Conservation (phyloP, 179 eudicot genomes). For the Beta corolliflora region DNA sequence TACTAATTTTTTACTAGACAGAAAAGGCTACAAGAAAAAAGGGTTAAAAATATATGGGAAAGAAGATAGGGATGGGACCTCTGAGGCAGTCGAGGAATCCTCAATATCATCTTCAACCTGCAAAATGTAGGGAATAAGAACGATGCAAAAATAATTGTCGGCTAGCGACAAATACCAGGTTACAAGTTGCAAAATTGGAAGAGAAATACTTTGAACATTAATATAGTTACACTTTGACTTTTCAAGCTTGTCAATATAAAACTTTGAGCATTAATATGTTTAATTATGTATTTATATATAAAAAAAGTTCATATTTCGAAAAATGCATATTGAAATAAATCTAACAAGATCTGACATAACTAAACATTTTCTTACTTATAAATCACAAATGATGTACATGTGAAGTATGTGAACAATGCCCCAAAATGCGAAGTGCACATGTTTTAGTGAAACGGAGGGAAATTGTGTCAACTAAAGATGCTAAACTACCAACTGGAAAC, state of each 20-base stretch:
- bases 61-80: slow-evolving; percentile 39
- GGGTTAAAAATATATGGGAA: neutral
- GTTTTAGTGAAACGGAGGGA: no score
- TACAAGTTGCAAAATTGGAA: neutral
- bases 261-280: no score
- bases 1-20: neutral
- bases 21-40: neutral
- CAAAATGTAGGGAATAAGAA: neutral
- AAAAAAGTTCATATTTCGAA: no score
- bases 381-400: no score
- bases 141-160: neutral
- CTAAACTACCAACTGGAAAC: no score
- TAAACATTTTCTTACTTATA: no score
- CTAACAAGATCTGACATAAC: no score
- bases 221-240: neutral
- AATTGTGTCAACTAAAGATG: neutral
- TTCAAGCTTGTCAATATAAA: neutral
- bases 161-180: slow-evolving; percentile 1
- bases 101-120: slow-evolving; percentile 75
- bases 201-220: neutral
- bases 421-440: no score
- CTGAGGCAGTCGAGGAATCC: slow-evolving; percentile 62
- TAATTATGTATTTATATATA: no score
- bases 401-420: no score
- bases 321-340: no score